Evolutionary conservation across 306 rosid species (phyloP).

Genomic region (Malus sieversii): DNA sequence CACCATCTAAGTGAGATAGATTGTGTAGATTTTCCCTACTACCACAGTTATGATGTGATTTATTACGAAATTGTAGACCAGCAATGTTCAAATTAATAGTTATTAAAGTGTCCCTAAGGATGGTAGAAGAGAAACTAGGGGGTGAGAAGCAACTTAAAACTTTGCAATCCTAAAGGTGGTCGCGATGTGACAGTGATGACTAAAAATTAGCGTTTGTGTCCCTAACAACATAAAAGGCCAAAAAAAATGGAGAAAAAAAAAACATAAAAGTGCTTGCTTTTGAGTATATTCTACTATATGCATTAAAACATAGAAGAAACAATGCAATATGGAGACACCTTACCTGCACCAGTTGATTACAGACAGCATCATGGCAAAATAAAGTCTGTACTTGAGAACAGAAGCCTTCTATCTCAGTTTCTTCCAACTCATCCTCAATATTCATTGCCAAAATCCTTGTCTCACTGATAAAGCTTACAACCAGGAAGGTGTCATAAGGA

Average conservation of each 20-base stretch:
- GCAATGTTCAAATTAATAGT: not conserved
- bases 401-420: conserved; percentile 96
- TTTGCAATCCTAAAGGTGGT: not conserved
- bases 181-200: not conserved
- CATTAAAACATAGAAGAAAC: conserved; percentile 1
- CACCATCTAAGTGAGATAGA: not conserved
- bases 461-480: conserved; percentile 93
- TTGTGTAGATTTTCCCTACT: not conserved
- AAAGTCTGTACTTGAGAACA: conserved; percentile 84
- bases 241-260: not conserved
- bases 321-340: not conserved
- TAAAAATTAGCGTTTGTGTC: not conserved
- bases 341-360: conserved; percentile 94
- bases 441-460: conserved; percentile 97
- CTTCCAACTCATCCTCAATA: conserved; percentile 90
- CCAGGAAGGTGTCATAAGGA: conserved; percentile 81
- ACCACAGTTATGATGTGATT: not conserved
- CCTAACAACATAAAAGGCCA: not conserved
- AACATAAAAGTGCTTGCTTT: not conserved
- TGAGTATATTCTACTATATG: not conserved
- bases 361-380: conserved; percentile 91
- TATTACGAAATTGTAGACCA: not conserved
- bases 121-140: not conserved
- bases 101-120: not conserved
- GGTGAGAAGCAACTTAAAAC: not conserved